A percentile compares a stretch with the other conserved stretches of the same genome.
Evolutionary conservation across 2,329 filamentous ascomycete genomes (phyloP).

Genomic region (Monilinia fructicola): DNA sequence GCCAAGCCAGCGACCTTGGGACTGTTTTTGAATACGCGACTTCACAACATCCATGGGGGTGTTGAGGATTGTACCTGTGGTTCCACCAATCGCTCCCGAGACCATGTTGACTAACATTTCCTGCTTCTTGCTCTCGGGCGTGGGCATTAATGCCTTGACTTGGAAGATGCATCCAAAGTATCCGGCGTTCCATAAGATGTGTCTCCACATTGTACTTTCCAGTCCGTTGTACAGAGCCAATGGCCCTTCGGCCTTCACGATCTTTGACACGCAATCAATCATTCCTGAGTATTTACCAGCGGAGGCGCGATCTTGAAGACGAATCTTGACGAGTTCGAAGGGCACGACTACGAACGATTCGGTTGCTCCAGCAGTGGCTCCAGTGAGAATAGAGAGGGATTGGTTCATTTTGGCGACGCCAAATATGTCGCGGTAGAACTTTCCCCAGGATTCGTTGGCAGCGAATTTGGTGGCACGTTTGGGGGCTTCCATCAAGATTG

Average conservation of each 20-base stretch:
- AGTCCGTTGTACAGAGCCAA: conserved; percentile 95
- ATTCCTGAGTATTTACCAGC: conserved; percentile 84
- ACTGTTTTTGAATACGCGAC: conserved; percentile 95
- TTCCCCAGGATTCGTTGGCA: conserved; percentile 97
- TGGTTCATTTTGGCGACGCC: conserved; percentile 87
- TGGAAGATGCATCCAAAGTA: conserved; percentile 99
- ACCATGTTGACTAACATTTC: conserved; percentile 87
- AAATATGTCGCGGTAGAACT: conserved; percentile 87
- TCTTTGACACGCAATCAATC: conserved; percentile 78
- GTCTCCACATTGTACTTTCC: conserved; percentile 94
- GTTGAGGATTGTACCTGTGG: conserved; percentile 86
- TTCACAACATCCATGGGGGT: conserved; percentile 98
- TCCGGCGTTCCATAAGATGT: conserved; percentile 89
- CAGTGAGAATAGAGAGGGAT: conserved; percentile 85
- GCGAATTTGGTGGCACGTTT: conserved; percentile 98
- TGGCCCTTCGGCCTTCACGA: conserved; percentile 76
- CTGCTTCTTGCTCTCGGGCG: conserved; percentile 73
- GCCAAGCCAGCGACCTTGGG: conserved; percentile 75
- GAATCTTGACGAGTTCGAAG: conserved; percentile 98
- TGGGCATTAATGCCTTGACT: conserved; percentile 79
- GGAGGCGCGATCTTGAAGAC: conserved; percentile 91
- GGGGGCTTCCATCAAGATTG: conserved; percentile 96
- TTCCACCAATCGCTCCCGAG: conserved; percentile 85
- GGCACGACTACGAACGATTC: conserved; percentile 97
- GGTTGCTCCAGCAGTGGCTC: conserved; percentile 90